Evolutionary conservation across 768 basidiomycete genomes (phyloP).

Genomic region (Mycena leptocephala): DNA sequence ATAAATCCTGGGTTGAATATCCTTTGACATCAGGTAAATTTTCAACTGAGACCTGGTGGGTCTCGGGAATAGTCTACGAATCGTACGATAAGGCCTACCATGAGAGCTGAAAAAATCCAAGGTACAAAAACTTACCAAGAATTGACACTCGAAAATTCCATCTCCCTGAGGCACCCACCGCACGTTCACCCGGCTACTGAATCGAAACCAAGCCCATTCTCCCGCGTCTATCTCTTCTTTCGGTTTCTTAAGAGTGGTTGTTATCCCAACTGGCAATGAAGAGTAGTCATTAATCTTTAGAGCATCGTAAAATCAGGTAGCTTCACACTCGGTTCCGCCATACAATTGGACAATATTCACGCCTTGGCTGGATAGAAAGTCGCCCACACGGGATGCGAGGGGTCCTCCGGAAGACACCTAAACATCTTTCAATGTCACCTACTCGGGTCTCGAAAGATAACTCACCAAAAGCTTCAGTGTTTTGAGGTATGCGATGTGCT

Average conservation of each 20-base stretch:
- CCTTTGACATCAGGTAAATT: conserved; percentile 47
- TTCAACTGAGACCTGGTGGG: conserved; percentile 54
- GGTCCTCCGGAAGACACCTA: conserved; percentile 56
- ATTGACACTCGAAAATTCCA: conserved; percentile 56
- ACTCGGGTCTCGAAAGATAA: too few species aligned
- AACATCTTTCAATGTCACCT: not conserved
- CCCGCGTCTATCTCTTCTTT: conserved; percentile 38
- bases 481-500: conserved; percentile 45
- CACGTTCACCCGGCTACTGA: conserved; percentile 43
- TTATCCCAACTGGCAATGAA: conserved; percentile 46
- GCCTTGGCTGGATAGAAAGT: conserved; percentile 50
- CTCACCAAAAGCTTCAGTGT: conserved; percentile 45
- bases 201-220: conserved; percentile 50
- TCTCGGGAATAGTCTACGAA: conserved; percentile 47
- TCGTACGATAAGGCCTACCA: not conserved
- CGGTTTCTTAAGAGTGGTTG: conserved; percentile 31
- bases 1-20: conserved; percentile 49
- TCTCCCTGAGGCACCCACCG: conserved; percentile 57
- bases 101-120: not conserved
- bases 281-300: conserved; percentile 50
- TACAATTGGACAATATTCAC: conserved; percentile 52
- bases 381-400: conserved; percentile 52
- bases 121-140: conserved; percentile 48
- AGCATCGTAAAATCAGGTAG: not conserved
- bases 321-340: conserved; percentile 54